These are phyloP conservation scores for Ogataea glucozyma DNA, from an alignment of 805 yeast species.

Conservation along the genomic window DNA sequence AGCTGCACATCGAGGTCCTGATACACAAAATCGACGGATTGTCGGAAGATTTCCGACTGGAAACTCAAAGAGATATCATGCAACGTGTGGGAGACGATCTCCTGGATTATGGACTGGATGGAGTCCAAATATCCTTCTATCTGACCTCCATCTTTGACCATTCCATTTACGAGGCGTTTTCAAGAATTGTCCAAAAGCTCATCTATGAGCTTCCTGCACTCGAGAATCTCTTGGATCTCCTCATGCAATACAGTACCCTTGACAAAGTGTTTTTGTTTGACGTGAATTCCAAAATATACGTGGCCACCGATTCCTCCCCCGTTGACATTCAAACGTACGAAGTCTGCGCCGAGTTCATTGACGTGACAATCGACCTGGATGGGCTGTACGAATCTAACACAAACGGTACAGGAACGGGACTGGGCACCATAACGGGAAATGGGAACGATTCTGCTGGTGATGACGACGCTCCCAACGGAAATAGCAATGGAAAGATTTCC, in stretches of 20 bases:
- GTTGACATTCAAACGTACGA: conserved; percentile 95
- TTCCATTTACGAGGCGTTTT: conserved; percentile 92
- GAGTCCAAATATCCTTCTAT: conserved; percentile 88
- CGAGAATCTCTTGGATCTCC: conserved; percentile 83
- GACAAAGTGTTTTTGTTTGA: conserved; percentile 94
- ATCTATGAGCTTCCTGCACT: conserved; percentile 85
- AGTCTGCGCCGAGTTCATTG: conserved; percentile 96
- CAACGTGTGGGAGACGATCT: conserved; percentile 93
- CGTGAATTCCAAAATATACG: conserved; percentile 87
- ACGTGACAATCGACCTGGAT: conserved; percentile 86
- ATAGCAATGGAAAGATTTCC: conserved; percentile 5
- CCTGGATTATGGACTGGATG: conserved; percentile 84
- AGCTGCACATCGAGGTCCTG: conserved; percentile 84
- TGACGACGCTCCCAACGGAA: conserved; percentile 5
- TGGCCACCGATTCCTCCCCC: conserved; percentile 94
- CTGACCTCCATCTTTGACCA: conserved; percentile 94
- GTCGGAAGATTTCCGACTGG: conserved; percentile 89
- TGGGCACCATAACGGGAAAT: conserved; percentile 3
- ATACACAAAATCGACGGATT: conserved; percentile 96
- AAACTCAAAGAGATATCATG: conserved; percentile 95
- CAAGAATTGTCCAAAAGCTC: conserved; percentile 87
- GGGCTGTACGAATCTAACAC: conserved; percentile 53
- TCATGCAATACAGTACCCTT: conserved; percentile 85
- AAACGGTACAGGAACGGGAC: conserved; percentile 10
- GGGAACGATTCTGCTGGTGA: conserved; percentile 4